Conservation (phyloP, 345 rosid species). For the Arabidopsis suecica region DNA sequence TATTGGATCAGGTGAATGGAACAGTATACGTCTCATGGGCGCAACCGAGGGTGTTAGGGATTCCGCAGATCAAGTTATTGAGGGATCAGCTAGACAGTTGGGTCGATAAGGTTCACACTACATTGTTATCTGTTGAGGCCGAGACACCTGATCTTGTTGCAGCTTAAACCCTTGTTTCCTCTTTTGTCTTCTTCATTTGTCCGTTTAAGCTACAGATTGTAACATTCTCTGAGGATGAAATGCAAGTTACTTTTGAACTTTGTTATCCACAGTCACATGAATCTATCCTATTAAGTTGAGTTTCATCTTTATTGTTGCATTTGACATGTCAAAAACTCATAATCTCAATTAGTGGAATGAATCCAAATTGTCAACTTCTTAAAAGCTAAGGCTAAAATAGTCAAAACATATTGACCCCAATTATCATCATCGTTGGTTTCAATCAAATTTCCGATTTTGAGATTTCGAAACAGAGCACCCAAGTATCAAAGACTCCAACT, state of each 20-base stretch:
- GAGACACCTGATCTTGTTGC: constrained; percentile 98
- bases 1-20: constrained; percentile 92
- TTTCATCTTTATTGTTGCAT: not conserved
- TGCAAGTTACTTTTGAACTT: constrained; percentile 14
- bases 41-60: constrained; percentile 96
- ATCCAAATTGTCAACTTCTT: not conserved
- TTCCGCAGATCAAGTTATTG: constrained; percentile 84
- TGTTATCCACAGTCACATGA: not conserved
- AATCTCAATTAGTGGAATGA: not conserved
- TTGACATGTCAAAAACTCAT: not conserved
- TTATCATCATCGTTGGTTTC: not conserved
- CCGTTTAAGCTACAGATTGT: constrained; percentile 37
- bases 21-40: constrained; percentile 95
- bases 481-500: constrained; percentile 4
- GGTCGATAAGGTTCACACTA: constrained; percentile 81
- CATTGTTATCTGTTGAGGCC: constrained; percentile 84
- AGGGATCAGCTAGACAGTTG: constrained; percentile 83
- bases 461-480: constrained; percentile 18
- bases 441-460: not conserved
- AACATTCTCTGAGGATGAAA: constrained; percentile 19
- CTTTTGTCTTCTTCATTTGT: not conserved
- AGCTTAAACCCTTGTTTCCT: constrained; percentile 35
- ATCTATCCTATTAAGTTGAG: not conserved
- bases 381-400: constrained; percentile 3
- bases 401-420: not conserved